Conservation (phyloP, 352 stramenopile genomes). For the Globisporangium cylindrosporum region DNA sequence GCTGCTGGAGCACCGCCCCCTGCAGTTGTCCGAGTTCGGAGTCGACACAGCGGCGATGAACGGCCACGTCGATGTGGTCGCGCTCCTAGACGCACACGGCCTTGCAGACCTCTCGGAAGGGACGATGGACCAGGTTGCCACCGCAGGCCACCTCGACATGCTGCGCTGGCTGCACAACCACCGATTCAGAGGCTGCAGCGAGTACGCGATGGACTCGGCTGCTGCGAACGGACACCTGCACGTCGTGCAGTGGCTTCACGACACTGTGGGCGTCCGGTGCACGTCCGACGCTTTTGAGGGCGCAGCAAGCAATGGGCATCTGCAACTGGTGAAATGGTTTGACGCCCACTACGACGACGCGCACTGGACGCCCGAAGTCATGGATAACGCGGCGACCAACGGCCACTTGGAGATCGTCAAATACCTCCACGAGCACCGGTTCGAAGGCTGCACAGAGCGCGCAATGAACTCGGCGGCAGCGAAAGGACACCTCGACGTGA, state of each 20-base stretch:
- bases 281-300: constrained; percentile 22
- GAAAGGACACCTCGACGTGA: constrained; percentile 11
- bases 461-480: constrained; percentile 17
- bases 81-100: background rate
- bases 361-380: constrained; percentile 8
- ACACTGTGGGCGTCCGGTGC: constrained; percentile 8
- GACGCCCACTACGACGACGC: constrained; percentile 15
- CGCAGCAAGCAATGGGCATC: constrained; percentile 17
- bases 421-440: constrained; percentile 13
- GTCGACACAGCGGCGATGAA: constrained; percentile 14
- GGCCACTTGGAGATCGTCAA: constrained; percentile 19
- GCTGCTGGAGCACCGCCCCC: constrained; percentile 12
- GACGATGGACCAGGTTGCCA: constrained; percentile 21
- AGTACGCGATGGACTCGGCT: constrained; percentile 21
- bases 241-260: constrained; percentile 25
- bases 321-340: constrained; percentile 18
- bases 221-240: constrained; percentile 23
- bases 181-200: constrained; percentile 7
- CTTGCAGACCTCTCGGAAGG: background rate
- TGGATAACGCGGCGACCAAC: constrained; percentile 17
- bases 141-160: constrained; percentile 22
- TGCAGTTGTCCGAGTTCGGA: constrained; percentile 4
- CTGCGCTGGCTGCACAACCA: constrained; percentile 27
- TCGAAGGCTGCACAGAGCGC: constrained; percentile 13
- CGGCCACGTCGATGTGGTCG: constrained; percentile 9